Percentiles rank a stretch among this genome's conserved stretches.
Evolutionary conservation across 768 basidiomycete genomes (phyloP).

Genomic region (Mycena epipterygia): DNA sequence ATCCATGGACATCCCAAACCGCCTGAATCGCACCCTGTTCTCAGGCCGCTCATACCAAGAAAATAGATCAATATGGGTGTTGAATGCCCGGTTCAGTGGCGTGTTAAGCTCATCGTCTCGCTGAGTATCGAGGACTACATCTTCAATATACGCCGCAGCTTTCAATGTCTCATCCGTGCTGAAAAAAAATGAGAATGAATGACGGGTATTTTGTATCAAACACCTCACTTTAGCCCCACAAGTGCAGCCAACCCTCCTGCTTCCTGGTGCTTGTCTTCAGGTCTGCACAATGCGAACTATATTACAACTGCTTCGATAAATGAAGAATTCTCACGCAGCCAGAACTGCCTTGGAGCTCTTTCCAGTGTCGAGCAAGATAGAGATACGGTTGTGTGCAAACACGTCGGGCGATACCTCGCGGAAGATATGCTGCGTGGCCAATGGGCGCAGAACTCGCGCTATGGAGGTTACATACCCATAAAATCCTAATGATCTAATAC

Average conservation of each 20-base stretch:
- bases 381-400: constrained; percentile 45
- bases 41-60: constrained; percentile 40
- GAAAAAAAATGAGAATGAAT: not conserved
- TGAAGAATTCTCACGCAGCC: not conserved
- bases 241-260: constrained; percentile 38
- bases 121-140: constrained; percentile 35
- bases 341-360: constrained; percentile 21
- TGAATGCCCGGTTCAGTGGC: constrained; percentile 37
- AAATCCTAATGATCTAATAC: not conserved
- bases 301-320: too few species aligned
- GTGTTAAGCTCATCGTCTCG: constrained; percentile 31
- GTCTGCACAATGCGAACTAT: too few species aligned
- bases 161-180: constrained; percentile 40
- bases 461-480: not conserved
- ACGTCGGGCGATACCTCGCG: constrained; percentile 46
- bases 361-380: constrained; percentile 30
- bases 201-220: not conserved
- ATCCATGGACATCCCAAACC: constrained; percentile 44
- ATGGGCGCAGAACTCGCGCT: constrained; percentile 46
- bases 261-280: constrained; percentile 38
- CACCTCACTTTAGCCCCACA: constrained; percentile 13
- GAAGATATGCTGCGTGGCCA: constrained; percentile 47
- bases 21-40: constrained; percentile 35
- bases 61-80: constrained; percentile 35
- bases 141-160: constrained; percentile 35